A percentile compares a stretch with the other conserved stretches of the same genome.
Conservation (phyloP, 208 protist species). For the Trypanosoma scelopori region DNA sequence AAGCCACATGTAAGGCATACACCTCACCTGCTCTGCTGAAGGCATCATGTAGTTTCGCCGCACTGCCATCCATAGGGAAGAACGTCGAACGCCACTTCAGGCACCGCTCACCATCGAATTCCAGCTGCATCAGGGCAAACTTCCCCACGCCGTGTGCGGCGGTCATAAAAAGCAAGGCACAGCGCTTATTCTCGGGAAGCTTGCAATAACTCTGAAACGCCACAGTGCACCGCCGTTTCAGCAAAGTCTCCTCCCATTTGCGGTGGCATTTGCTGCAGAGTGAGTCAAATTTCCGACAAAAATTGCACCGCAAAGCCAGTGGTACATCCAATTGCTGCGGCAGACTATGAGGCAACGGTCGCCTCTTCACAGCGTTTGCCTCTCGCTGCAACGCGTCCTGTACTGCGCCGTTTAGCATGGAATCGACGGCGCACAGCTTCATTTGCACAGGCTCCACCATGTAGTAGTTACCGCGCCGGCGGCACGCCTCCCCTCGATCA, state of each 20-base stretch:
- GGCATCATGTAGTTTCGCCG: background rate
- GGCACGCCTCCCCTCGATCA: background rate
- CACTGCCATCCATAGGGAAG: conserved; percentile 12
- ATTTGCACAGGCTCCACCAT: conserved; percentile 20
- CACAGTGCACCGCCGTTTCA: conserved; percentile 12
- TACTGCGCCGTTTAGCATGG: conserved; percentile 15
- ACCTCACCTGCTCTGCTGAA: conserved; percentile 26
- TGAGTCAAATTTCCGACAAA: conserved; percentile 58
- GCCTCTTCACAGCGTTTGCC: background rate
- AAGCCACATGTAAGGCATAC: conserved; percentile 31
- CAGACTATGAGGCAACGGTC: conserved; percentile 16
- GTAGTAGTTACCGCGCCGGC: conserved; percentile 5
- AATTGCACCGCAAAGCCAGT: conserved; percentile 35
- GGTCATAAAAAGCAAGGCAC: conserved; percentile 33
- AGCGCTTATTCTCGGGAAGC: conserved; percentile 22
- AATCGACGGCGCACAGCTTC: conserved; percentile 19
- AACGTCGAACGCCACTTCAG: conserved; percentile 11
- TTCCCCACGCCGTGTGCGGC: conserved; percentile 35
- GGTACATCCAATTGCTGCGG: conserved; percentile 48
- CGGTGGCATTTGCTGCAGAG: conserved; percentile 50
- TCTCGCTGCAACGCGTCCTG: background rate
- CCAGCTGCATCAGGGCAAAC: conserved; percentile 44
- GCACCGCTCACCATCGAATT: conserved; percentile 18
- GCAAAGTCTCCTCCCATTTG: conserved; percentile 36
- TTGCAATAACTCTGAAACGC: conserved; percentile 32